Evolutionary conservation across 306 rosid genomes (phyloP), one percentile per base, ranked within the genome.

Genomic region (Dalbergia cultrata): DNA sequence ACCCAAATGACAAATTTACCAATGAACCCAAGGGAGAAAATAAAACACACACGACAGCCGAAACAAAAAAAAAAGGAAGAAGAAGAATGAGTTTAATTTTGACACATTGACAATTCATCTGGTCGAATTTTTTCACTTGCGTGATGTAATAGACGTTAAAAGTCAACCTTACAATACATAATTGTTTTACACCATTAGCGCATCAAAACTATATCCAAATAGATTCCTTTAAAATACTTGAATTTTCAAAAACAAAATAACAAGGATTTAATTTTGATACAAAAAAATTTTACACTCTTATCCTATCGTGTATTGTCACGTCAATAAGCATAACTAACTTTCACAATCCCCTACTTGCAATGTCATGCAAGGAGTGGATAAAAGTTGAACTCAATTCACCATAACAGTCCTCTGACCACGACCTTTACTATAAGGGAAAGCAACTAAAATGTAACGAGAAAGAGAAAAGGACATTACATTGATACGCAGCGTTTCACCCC

Each of bases 401-500:
- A 41, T 35, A 14, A 34, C 16, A 54, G 12, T 53, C 50, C 39
- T 44, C 18, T 13, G 31, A 69, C 31, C 43, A 44, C 6, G 43
- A 16, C 14, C 45, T 17, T 61, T 13, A 17, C 17, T 60, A 57
- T 1, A 11, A 57, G 31, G 21, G 8, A 13, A 77, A 54, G 66
- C 22, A 26, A 57, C 7, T 14, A 6, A 11, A 59, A 10, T 22
- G 12, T 41, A 14, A 31, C 5, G 21, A 31, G 70, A 72, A 54
- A 70, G 44, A 18, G 31, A 13, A 13, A 45, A 73, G 13, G 22
- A 76, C 71, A 81, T 90, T 93, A 96, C 99, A 86, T 96, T 96
- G 81, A 96, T 96, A 43, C 98, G 97, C 52, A 96, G 88, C 12
- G 97, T 96, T 86, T 92, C 99, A 44, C 97, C 97, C 82, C 99